These are phyloP conservation scores for Gomphus bonarii DNA, from an alignment of 1,284 basidiomycete species.

Conservation along the genomic window DNA sequence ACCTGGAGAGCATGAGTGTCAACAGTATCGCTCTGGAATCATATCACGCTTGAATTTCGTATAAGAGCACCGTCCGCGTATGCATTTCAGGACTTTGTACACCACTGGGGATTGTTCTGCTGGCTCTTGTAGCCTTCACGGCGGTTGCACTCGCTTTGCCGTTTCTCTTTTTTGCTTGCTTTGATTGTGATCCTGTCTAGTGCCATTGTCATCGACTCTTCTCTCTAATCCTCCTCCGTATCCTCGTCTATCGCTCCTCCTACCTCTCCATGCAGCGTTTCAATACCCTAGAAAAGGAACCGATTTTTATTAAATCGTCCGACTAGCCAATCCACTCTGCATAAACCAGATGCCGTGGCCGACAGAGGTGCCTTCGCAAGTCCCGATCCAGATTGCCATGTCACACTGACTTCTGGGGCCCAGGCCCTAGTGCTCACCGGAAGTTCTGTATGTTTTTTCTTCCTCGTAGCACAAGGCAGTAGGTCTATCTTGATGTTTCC, in stretches of 20 bases:
- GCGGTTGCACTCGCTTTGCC: no score
- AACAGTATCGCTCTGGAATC: no score
- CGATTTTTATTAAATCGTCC: constrained; percentile 57
- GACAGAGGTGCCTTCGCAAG: constrained; percentile 56
- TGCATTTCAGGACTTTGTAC: no score
- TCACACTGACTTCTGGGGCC: constrained; percentile 60
- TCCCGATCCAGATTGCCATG: constrained; percentile 72
- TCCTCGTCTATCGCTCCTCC: constrained; percentile 8
- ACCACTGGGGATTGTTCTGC: no score
- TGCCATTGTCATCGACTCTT: background rate
- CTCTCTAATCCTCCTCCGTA: constrained; percentile 6
- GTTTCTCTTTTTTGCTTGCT: no score
- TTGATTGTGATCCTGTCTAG: no score
- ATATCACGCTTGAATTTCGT: no score
- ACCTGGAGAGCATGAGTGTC: no score
- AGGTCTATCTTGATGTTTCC: constrained; percentile 50
- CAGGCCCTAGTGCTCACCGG: constrained; percentile 50
- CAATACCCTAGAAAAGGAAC: constrained; percentile 48
- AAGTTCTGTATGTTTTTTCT: constrained; percentile 20
- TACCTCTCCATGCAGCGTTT: constrained; percentile 26
- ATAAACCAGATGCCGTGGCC: constrained; percentile 76
- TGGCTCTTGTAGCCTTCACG: no score
- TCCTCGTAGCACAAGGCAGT: constrained; percentile 26
- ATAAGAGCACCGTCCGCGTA: no score
- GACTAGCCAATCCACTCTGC: constrained; percentile 67